These are phyloP conservation scores for Fraxinus xanthoxyloides DNA, from an alignment of 305 asterid genomes.

Conservation along the genomic window DNA sequence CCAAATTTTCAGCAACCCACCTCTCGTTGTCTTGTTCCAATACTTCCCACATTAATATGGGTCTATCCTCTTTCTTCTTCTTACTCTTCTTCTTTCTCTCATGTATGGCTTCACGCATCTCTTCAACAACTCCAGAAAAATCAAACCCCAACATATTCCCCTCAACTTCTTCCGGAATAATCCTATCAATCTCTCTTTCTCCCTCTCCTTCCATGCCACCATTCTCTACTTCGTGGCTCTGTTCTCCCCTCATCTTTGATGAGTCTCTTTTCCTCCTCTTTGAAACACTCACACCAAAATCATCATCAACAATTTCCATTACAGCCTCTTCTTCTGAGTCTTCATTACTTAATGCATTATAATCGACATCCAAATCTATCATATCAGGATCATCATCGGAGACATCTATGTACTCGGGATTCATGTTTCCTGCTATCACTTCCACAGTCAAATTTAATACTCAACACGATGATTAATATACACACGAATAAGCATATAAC, in stretches of 20 bases:
- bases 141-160: conserved; percentile 6
- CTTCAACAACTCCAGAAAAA: conserved; percentile 13
- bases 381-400: conserved; percentile 37
- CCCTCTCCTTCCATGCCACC: conserved; percentile 29
- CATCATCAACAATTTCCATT: conserved; percentile 31
- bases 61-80: conserved; percentile 40
- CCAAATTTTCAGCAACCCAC: conserved; percentile 69
- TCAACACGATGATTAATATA: not conserved
- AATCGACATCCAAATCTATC: conserved; percentile 51
- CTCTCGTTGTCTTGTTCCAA: conserved; percentile 59
- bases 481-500: not conserved
- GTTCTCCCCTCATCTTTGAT: conserved; percentile 19
- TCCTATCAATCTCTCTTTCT: conserved; percentile 13
- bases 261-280: conserved; percentile 50
- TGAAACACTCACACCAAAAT: conserved; percentile 14
- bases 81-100: conserved; percentile 41
- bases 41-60: conserved; percentile 68
- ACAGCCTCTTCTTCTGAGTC: conserved; percentile 30
- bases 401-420: conserved; percentile 28
- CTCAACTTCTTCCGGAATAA: conserved; percentile 14
- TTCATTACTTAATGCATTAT: conserved; percentile 28
- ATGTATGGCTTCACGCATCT: conserved; percentile 12
- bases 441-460: conserved; percentile 10
- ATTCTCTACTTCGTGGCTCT: conserved; percentile 17
- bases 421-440: conserved; percentile 43